These are phyloP conservation scores for Adansonia grandidieri DNA, from an alignment of 441 rosid species.

Conservation along the genomic window DNA sequence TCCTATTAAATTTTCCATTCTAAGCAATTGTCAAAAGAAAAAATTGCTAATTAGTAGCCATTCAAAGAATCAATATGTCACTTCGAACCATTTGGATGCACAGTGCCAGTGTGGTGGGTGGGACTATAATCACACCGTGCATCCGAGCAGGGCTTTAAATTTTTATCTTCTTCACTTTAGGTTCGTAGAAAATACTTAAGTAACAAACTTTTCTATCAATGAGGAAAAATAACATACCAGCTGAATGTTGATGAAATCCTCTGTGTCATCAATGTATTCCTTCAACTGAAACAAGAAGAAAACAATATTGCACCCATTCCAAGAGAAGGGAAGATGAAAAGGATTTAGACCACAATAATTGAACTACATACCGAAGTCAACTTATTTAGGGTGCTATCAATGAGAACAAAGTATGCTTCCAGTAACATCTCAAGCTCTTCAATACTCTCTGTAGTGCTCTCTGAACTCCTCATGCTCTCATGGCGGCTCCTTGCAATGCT, in stretches of 20 bases:
- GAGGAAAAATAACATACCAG: conserved; percentile 53
- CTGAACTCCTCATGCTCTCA: conserved; percentile 92
- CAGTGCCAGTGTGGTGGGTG: neutral
- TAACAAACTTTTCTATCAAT: neutral
- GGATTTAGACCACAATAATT: neutral
- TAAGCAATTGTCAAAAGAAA: neutral
- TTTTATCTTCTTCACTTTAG: neutral
- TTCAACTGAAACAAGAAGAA: conserved; percentile 61
- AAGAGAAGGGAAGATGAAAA: conserved; percentile 12
- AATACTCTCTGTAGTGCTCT: conserved; percentile 67
- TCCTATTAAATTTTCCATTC: neutral
- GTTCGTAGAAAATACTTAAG: neutral
- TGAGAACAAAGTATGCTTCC: conserved; percentile 98
- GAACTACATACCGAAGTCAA: conserved; percentile 77
- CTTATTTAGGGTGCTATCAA: conserved; percentile 93
- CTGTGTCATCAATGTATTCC: conserved; percentile 98
- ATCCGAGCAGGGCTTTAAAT: neutral
- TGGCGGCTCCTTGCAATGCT: conserved; percentile 92
- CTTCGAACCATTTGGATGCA: neutral
- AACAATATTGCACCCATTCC: neutral
- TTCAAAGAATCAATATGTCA: neutral
- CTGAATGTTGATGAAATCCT: conserved; percentile 97
- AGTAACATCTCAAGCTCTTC: conserved; percentile 98
- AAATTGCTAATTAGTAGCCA: neutral
- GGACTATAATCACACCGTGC: neutral